Evolutionary conservation across 495 filamentous ascomycete genomes (phyloP).

Genomic region (Clohesyomyces aquaticus): DNA sequence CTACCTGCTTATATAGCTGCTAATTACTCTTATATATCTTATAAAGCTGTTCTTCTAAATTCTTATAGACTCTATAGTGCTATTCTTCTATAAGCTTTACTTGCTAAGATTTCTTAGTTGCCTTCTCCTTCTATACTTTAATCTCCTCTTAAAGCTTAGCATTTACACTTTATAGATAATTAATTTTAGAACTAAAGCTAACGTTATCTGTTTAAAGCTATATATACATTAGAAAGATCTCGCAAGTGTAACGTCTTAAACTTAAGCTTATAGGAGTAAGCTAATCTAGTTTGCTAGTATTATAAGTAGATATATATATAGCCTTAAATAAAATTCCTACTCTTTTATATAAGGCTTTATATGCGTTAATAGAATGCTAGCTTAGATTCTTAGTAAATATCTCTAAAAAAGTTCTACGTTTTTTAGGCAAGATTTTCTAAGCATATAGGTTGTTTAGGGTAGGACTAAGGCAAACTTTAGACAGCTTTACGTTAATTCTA

Average conservation of each 20-base stretch:
- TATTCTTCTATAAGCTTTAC: slow-evolving; percentile 16
- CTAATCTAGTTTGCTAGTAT: slow-evolving; percentile 14
- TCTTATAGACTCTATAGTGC: slow-evolving; percentile 9
- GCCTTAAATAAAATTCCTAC: slow-evolving; percentile 15
- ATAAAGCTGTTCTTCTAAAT: slow-evolving; percentile 12
- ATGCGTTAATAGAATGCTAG: slow-evolving; percentile 11
- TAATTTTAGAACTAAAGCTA: slow-evolving; percentile 14
- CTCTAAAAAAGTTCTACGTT: slow-evolving; percentile 10
- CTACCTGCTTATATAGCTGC: slow-evolving; percentile 11
- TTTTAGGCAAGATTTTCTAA: slow-evolving; percentile 17
- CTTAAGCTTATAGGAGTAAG: slow-evolving; percentile 14
- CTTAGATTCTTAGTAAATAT: slow-evolving; percentile 19
- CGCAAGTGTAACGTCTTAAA: slow-evolving; percentile 3
- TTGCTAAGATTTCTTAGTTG: slow-evolving; percentile 12
- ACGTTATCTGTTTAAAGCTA: slow-evolving; percentile 9
- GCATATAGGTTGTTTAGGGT: slow-evolving; percentile 13
- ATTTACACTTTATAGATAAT: slow-evolving; percentile 12
- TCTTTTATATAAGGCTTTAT: slow-evolving; percentile 12
- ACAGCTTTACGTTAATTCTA: slow-evolving; percentile 12
- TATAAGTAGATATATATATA: slow-evolving; percentile 14
- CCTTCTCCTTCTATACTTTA: slow-evolving; percentile 17
- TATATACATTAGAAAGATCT: slow-evolving; percentile 15
- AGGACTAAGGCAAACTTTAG: slow-evolving; percentile 15
- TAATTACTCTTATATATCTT: slow-evolving; percentile 15
- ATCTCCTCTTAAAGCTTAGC: slow-evolving; percentile 14